These are phyloP conservation scores for Didymosphaeria variabile DNA, from an alignment of 2,329 filamentous ascomycete species.

Conservation along the genomic window DNA sequence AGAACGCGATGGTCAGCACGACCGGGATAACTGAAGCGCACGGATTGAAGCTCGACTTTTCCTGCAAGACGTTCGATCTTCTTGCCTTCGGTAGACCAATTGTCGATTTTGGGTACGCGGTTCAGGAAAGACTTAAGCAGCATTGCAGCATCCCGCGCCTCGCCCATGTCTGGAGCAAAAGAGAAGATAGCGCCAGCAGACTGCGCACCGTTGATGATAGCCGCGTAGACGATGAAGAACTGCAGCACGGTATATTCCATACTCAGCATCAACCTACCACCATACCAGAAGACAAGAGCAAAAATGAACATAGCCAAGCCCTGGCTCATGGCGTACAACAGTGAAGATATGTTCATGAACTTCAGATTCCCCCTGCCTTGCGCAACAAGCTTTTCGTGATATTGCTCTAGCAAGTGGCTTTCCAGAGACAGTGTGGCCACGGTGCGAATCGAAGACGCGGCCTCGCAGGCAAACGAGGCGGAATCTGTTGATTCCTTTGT, in stretches of 20 bases:
- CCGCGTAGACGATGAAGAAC: slow-evolving; percentile 91
- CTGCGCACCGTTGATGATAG: slow-evolving; percentile 90
- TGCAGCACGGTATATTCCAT: slow-evolving; percentile 75
- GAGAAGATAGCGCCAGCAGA: slow-evolving; percentile 92
- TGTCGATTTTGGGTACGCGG: slow-evolving; percentile 74
- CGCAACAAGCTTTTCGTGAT: slow-evolving; percentile 72
- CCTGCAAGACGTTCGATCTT: slow-evolving; percentile 68
- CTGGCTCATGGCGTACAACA: slow-evolving; percentile 85
- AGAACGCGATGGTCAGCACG: slow-evolving; percentile 92
- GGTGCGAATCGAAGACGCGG: slow-evolving; percentile 91
- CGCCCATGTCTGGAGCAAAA: slow-evolving; percentile 96
- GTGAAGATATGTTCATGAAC: slow-evolving; percentile 78
- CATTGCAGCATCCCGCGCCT: slow-evolving; percentile 83
- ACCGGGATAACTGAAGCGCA: slow-evolving; percentile 94
- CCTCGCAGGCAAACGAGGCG: slow-evolving; percentile 91
- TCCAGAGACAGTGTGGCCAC: slow-evolving; percentile 94
- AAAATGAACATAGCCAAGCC: slow-evolving; percentile 67
- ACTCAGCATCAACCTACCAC: slow-evolving; percentile 40
- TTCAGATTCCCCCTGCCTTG: slow-evolving; percentile 76
- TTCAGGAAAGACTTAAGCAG: slow-evolving; percentile 87
- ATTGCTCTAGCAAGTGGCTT: slow-evolving; percentile 77
- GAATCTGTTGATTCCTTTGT: slow-evolving; percentile 79
- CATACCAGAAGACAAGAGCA: slow-evolving; percentile 52
- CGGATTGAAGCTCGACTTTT: slow-evolving; percentile 85
- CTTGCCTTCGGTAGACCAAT: slow-evolving; percentile 50